Conservation (phyloP, 2,329 filamentous ascomycete genomes). For the Pseudogymnoascus sp. region DNA sequence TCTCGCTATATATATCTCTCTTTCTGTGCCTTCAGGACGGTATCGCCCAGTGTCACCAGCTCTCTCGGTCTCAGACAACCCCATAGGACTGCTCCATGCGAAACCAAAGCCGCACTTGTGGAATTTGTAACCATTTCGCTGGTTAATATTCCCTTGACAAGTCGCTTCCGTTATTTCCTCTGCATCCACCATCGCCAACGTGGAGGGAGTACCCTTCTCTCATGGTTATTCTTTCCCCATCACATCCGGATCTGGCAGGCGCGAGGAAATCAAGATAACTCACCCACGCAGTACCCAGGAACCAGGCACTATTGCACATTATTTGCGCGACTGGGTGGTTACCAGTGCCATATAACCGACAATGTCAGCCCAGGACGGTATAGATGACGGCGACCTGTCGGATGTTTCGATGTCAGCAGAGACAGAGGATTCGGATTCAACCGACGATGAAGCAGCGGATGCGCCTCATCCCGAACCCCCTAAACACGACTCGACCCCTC, state of each 20-base stretch:
- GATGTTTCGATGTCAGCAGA: constrained; percentile 14
- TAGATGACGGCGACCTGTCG: constrained; percentile 11
- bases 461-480: not conserved
- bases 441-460: constrained; percentile 11
- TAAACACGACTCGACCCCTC: not conserved
- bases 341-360: constrained; percentile 11
- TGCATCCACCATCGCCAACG: not conserved
- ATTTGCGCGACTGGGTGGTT: constrained; percentile 13
- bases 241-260: not conserved
- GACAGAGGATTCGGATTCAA: constrained; percentile 10
- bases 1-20: not conserved
- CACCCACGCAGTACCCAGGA: not conserved
- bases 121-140: constrained; percentile 6
- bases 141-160: not conserved
- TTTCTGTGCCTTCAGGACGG: not conserved
- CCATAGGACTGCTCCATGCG: constrained; percentile 6
- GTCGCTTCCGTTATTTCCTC: constrained; percentile 5
- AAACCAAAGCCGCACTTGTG: not conserved
- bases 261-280: not conserved
- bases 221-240: not conserved
- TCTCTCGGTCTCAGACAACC: not conserved
- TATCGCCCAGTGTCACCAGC: not conserved
- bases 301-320: constrained; percentile 16
- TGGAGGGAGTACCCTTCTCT: constrained; percentile 9
- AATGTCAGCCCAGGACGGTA: constrained; percentile 12